Percentiles rank a stretch among this genome's conserved stretches.
These are phyloP conservation scores for Penicillium bovifimosum DNA, from an alignment of 495 filamentous ascomycete species.

Conservation along the genomic window DNA sequence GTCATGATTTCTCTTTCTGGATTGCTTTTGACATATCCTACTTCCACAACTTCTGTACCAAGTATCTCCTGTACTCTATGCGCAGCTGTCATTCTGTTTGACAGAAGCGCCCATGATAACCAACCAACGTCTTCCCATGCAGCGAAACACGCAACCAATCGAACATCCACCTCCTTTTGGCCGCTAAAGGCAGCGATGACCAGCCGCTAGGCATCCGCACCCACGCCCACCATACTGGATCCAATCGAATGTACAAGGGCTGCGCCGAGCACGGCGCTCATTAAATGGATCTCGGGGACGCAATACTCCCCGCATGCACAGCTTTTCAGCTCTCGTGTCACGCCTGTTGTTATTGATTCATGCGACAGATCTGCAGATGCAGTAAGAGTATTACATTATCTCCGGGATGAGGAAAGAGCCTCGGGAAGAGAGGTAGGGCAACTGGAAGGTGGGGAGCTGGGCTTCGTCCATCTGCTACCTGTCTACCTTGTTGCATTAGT, in stretches of 20 bases:
- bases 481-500: background rate
- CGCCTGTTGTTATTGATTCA: background rate
- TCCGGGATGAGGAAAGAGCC: background rate
- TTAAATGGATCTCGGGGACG: background rate
- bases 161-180: background rate
- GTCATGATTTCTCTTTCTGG: background rate
- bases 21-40: background rate
- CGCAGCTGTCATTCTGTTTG: background rate
- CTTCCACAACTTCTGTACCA: background rate
- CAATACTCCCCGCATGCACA: background rate
- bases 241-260: background rate
- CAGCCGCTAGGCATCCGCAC: background rate
- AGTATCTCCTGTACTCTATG: background rate
- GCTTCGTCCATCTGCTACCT: background rate
- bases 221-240: background rate
- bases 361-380: background rate
- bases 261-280: background rate
- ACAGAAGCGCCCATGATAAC: background rate
- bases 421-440: background rate
- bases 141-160: background rate
- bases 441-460: too few relatives aligned
- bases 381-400: background rate
- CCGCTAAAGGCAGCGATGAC: background rate
- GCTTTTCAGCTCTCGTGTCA: background rate
- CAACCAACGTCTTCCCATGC: conserved; percentile 1